Evolutionary conservation across 1,284 basidiomycete species (phyloP), one percentile per base, ranked within the genome.

Genomic region (Sporisorium scitamineum): DNA sequence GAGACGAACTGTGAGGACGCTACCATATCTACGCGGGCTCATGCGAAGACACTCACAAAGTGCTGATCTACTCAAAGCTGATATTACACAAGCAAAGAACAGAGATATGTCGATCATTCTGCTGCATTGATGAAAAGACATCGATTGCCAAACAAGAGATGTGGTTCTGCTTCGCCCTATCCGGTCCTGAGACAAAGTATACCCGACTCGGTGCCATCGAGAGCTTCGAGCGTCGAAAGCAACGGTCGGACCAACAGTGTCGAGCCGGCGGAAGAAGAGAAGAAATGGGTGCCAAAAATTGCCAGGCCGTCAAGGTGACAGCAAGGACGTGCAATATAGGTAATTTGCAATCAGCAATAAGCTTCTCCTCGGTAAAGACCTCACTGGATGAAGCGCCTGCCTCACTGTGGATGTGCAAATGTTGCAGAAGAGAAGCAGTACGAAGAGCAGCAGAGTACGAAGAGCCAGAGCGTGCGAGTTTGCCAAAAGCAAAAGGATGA

Each of bases 291-390:
- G 69, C 65, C 76, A 81, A 81, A 81, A 81, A 81, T 81, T 81
- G 80, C 78, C 74, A 79, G 68, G 61, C 61, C 54, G 66, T 80
- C 78, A 74, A 77, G 52, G 73, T 70, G 66, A 78, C 78, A 76
- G 70, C 61, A 76, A 77, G 79, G 78, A 81, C 80, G 80, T 66
- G 70, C 66, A 75, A 75, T 78, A 78, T 81, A 77, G 76, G 77
- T 81, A 77, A 78, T 81, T 81, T 81, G 80, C 80, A 79, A 81
- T 81, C 76, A 81, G 80, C 80, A 81, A 77, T 80, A 75, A 73
- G 74, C 78, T 81, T 80, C 73, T 77, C 76, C 80, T 81, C 80
- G 78, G 80, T 80, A 76, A 69, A 75, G 74, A 80, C 80, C 78
- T 81, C 80, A 81, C 78, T 76, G 80, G 76, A 77, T 79, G 68